Base-by-base conservation (phyloP, 78 protist species). In the Acrasis kona region DNA sequence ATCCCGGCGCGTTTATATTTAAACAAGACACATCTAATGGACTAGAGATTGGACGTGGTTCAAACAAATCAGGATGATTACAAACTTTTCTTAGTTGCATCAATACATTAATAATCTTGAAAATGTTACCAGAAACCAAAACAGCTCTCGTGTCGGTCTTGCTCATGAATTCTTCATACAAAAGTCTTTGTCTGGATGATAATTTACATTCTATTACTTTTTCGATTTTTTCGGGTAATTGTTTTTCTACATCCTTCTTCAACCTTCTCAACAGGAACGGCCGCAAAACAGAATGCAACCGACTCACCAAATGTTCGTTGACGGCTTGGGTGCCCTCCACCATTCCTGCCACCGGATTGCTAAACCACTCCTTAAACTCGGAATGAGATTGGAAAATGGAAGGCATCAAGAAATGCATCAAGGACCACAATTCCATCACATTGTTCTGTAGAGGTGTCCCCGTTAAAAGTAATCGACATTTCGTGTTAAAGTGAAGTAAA, bases 391-490 rank as follows among this genome's bases (percentile, higher is more conserved):
- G 70, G 71, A 94, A 94, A 8, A 89, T 79, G 31, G 74, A 72
- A 39, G 96, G 97, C 97, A 97, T 90, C 39, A 97, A 70, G 41
- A 96, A 94, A 68, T 94, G 96, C 70, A 94, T 76, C 34, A 97
- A 85, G 31, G 98, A 89, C 99, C 99, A 97, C 30, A 97, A 72
- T 83, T 94, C 98, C 91, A 86, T 86, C 41, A 97, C 70, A 77
- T 81, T 70, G 84, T 93, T 97, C 76, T 94, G 98, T 39, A 97
- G 89, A 3, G 99, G 99, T 19, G 98, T 97, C 9, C 99, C 98
- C 2, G 95, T 88, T 42, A 88, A 78, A 41, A 93, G 57, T 42
- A 93, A 82, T 19, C 98, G 84, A 3, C 84, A 90, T 50, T 41
- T 31, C n/a, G 95, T 12, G 41, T 82, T 37, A 74, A 94, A 85